Conservation (phyloP, 2,329 filamentous ascomycete species). For the Furcasterigmium furcatum region DNA sequence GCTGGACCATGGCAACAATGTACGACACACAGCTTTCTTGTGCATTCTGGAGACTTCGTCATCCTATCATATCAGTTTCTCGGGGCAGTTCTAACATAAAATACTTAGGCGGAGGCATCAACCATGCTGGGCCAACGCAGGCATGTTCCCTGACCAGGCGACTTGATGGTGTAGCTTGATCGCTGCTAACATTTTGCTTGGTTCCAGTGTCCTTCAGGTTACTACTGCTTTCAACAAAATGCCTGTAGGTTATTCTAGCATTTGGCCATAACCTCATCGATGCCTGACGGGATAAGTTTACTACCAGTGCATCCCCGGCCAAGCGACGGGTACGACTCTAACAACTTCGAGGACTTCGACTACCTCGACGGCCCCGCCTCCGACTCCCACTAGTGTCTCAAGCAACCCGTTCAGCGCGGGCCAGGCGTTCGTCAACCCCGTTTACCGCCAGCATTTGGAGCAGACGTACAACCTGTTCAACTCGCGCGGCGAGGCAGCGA, state of each 20-base stretch:
- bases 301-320: not conserved
- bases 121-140: not conserved
- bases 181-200: not conserved
- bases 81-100: not conserved
- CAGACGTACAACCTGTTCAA: conserved; percentile 31
- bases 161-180: not conserved
- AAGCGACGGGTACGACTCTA: not conserved
- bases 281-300: too few species aligned
- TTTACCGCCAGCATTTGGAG: conserved; percentile 36
- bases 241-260: not conserved
- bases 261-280: too few species aligned
- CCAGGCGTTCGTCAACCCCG: conserved; percentile 42
- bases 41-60: not conserved
- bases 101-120: not conserved
- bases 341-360: not conserved
- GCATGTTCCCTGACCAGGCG: too few species aligned
- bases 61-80: not conserved
- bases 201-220: not conserved
- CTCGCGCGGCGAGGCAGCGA: conserved; percentile 27
- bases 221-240: not conserved
- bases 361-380: not conserved
- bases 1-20: not conserved
- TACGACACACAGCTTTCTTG: not conserved
- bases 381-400: not conserved
- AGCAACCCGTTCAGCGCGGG: conserved; percentile 43